Evolutionary conservation across 176 grass and related monocot genomes (phyloP), one percentile per base, ranked within the genome.

Genomic region (Puya raimondii): DNA sequence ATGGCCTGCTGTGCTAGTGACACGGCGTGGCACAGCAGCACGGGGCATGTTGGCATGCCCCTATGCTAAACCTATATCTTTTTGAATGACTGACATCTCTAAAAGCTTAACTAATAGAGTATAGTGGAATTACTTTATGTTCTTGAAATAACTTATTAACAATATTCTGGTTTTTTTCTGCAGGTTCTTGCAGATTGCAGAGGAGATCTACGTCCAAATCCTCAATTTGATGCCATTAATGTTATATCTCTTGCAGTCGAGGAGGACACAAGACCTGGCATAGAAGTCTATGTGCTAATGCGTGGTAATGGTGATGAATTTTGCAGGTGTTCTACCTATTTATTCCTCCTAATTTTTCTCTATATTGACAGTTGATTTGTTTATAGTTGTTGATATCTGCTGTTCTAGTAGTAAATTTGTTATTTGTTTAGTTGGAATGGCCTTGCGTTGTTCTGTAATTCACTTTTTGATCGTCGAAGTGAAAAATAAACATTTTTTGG

Each of bases 121-220:
- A 17, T 17, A 59, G 2, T 59, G 54, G 16, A 59, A 59, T 59
- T 59, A 20, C 16, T 59, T 14, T 59, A 59, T 16, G 10, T 59
- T 10, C 14, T 59, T 20, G 10, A 9, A 20, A 59, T 15, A 59
- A 17, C 13, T 73, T 73, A 1, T n/a, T 59, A 3, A 20, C 15
- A 20, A 49, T 68, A 23, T 21, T 58, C 29, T 22, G 16, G 11
- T 1, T 22, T 77, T 49, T 10, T 1, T 25, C 4, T 42, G 47
- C 84, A 96, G 92, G 86, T 92, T 71, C 80, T 85, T 69, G 78
- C 88, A 71, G 88, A 83, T 85, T 92, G 76, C 79, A 96, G 81
- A 83, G 88, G 86, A 26, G 81, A 92, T 56, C 75, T 89, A 23
- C 83, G 68, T 83, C 81, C 92, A 65, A 88, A 96, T 72, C 92